These are phyloP conservation scores for Apophysomyces sp. DNA, from an alignment of 371 early-diverging fungal genomes.

Conservation along the genomic window DNA sequence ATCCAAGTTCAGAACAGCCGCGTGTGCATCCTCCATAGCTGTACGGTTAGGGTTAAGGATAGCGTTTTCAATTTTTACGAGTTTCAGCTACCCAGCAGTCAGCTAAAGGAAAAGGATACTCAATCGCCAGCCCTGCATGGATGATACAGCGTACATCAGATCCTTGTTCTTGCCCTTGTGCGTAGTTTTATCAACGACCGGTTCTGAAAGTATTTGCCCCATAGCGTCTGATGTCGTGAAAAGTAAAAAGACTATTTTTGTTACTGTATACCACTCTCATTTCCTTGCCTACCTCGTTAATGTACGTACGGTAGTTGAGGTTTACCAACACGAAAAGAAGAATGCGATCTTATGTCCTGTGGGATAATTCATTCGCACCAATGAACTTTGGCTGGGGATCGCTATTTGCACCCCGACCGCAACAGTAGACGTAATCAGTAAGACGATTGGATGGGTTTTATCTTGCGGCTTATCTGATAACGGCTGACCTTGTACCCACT, in stretches of 20 bases:
- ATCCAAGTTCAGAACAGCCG: conserved; percentile 74
- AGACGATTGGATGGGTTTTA: no score
- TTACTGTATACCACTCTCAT: no score
- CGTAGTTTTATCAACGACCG: conserved; percentile 87
- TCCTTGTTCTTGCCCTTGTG: conserved; percentile 69
- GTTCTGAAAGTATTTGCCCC: conserved; percentile 97
- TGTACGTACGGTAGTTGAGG: background rate
- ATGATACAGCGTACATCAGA: conserved; percentile 82
- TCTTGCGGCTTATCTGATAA: no score
- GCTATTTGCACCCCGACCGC: no score
- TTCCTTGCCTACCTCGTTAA: background rate
- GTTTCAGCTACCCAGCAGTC: background rate
- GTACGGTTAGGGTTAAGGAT: conserved; percentile 8
- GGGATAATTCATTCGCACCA: no score
- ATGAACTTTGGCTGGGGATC: no score
- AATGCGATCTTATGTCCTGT: no score
- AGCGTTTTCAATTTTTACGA: background rate
- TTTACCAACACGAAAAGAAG: no score
- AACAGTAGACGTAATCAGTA: no score
- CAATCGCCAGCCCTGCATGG: conserved; percentile 98
- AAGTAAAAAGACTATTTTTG: background rate
- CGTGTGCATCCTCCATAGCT: conserved; percentile 99
- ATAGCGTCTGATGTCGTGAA: conserved; percentile 54
- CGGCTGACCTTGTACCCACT: no score
- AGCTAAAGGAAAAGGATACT: conserved; percentile 55